Evolutionary conservation across 768 basidiomycete genomes (phyloP), one percentile per base, ranked within the genome.

Genomic region (Jaapia argillacea): DNA sequence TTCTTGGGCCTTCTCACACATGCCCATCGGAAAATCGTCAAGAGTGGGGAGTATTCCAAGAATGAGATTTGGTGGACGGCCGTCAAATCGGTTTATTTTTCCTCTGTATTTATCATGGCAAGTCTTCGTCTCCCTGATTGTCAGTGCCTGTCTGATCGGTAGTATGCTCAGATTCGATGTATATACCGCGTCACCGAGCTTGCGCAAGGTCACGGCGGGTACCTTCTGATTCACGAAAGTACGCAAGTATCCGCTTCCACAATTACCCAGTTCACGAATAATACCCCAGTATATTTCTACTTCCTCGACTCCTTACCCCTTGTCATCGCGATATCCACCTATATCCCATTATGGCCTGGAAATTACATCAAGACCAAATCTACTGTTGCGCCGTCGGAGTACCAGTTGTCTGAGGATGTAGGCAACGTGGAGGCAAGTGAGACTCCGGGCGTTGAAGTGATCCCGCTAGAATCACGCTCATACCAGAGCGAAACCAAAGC

Each of bases 271-370:
- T n/a, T n/a, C n/a, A n/a, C n/a, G n/a, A n/a, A n/a, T n/a, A n/a
- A n/a, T n/a, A n/a, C n/a, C n/a, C n/a, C n/a, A 60, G 61, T 37
- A 2, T 60, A 56, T 36, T 58, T 62, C 31, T 60, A 60, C 20
- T 42, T 52, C 3, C 52, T 62, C 24, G 58, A 63, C 37, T 45
- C 57, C 1, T 43, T 63, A 5, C 57, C 62, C 1, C 33, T 63
- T 1, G 35, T 63, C 1, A 36, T 58, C 12, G 58, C 56, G 3
- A 56, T 57, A 20, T 40, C 23, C 23, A 18, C 51, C 3, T 59
- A 60, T 10, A 47, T 53, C 4, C 3, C 55, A 1, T 56, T 42
- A 26, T 63, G 60, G 61, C 62, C 61, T 3, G 51, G 48, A 14
- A 47, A 18, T 18, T 62, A 64, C 40, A 44, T n/a, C n/a, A n/a